phyloP scores from a whole-genome alignment of 2,329 filamentous ascomycete species.

The Ambrosiella xylebori region DNA sequence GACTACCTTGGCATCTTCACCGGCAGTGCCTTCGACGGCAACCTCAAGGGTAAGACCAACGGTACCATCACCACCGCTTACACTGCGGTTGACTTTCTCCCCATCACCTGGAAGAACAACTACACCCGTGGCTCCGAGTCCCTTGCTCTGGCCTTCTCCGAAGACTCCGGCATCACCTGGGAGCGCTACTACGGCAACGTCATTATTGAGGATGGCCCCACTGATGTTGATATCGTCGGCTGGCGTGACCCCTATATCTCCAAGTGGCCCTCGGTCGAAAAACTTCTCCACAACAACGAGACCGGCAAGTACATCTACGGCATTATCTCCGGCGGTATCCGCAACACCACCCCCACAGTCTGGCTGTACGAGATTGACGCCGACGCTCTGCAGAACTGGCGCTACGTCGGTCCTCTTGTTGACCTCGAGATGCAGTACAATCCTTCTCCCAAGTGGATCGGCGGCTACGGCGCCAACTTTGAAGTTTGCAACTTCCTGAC shows the following conservation, averaged over 20 bases:
- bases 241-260: conserved; percentile 18
- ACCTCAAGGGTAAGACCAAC: conserved; percentile 21
- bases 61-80: conserved; percentile 26
- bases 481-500: conserved; percentile 12
- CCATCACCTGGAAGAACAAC: conserved; percentile 28
- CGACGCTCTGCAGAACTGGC: conserved; percentile 14
- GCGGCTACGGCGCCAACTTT: conserved; percentile 9
- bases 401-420: conserved; percentile 13
- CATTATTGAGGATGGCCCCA: conserved; percentile 14
- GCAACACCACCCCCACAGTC: conserved; percentile 14
- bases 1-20: conserved; percentile 29
- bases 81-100: conserved; percentile 26
- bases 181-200: conserved; percentile 15
- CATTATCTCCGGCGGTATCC: conserved; percentile 22
- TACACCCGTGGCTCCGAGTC: conserved; percentile 30
- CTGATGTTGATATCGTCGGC: conserved; percentile 15
- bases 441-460: conserved; percentile 9
- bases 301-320: conserved; percentile 21
- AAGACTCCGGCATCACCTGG: conserved; percentile 19
- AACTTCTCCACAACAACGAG: conserved; percentile 11
- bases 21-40: conserved; percentile 26
- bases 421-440: conserved; percentile 5
- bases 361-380: conserved; percentile 15
- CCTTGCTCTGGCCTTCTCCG: conserved; percentile 26
- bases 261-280: conserved; percentile 14